Conservation (phyloP, 1,284 basidiomycete species). For the Sanghuangporus weigelae region DNA sequence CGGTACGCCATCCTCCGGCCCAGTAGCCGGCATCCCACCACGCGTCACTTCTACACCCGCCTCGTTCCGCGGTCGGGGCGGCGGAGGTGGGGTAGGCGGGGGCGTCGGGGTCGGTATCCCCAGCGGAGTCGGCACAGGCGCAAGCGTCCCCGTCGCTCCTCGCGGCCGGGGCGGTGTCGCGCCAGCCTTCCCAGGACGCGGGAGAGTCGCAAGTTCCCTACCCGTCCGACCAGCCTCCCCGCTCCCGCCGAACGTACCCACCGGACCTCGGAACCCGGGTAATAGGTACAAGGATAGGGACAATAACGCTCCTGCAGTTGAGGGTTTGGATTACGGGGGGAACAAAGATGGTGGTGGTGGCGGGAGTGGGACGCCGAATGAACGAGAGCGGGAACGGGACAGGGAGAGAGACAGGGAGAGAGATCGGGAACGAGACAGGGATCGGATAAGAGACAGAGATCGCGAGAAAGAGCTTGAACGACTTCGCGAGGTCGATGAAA, state of each 20-base stretch:
- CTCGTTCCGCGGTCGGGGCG: slow-evolving; percentile 51
- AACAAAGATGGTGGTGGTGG: slow-evolving; percentile 25
- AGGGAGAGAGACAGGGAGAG: neutral
- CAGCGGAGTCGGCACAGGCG: slow-evolving; percentile 34
- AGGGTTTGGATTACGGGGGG: slow-evolving; percentile 70
- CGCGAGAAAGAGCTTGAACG: neutral
- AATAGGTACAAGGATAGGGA: slow-evolving; percentile 74
- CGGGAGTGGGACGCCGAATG: neutral
- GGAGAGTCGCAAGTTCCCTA: slow-evolving; percentile 23
- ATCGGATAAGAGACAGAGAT: neutral
- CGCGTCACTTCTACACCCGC: slow-evolving; percentile 39
- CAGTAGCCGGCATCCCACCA: slow-evolving; percentile 21
- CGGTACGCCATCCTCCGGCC: slow-evolving; percentile 25
- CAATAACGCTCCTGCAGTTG: slow-evolving; percentile 72
- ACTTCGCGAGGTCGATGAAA: neutral
- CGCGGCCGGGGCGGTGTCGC: slow-evolving; percentile 34
- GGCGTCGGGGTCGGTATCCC: slow-evolving; percentile 16
- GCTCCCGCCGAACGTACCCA: slow-evolving; percentile 76
- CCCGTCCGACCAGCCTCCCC: slow-evolving; percentile 70
- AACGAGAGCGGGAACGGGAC: neutral
- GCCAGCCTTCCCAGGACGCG: slow-evolving; percentile 16
- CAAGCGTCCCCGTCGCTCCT: slow-evolving; percentile 18
- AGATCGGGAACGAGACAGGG: neutral
- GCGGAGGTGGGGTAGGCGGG: slow-evolving; percentile 31
- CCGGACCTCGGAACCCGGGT: slow-evolving; percentile 71